Evolutionary conservation across 2,329 filamentous ascomycete species (phyloP).

Genomic region (Colletotrichum sp.): DNA sequence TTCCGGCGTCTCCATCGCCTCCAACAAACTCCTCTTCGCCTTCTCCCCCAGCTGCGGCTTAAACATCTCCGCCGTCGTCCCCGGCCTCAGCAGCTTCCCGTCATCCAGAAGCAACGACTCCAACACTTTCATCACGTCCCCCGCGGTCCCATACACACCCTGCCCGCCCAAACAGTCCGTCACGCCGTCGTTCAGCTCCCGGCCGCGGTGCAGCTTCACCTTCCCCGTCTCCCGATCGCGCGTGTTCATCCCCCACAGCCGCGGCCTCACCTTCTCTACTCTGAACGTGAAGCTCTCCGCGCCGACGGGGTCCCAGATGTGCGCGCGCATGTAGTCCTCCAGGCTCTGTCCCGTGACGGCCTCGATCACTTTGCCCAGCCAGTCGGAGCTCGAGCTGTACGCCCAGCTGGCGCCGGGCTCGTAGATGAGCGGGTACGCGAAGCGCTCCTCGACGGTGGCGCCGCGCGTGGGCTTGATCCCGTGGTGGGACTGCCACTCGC

Average conservation of each 20-base stretch:
- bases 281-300: conserved; percentile 15
- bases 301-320: conserved; percentile 39
- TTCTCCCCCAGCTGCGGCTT: conserved; percentile 44
- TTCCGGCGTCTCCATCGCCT: conserved; percentile 28
- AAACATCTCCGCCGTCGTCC: conserved; percentile 51
- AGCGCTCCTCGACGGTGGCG: conserved; percentile 45
- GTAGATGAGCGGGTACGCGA: conserved; percentile 48
- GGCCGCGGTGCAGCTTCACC: conserved; percentile 2
- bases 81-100: conserved; percentile 46
- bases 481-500: conserved; percentile 26
- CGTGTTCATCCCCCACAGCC: conserved; percentile 18
- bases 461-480: conserved; percentile 31
- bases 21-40: conserved; percentile 23
- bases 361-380: conserved; percentile 58
- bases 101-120: conserved; percentile 54
- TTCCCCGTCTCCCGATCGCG: conserved; percentile 18
- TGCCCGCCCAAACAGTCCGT: conserved; percentile 36
- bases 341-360: conserved; percentile 46
- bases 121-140: conserved; percentile 49
- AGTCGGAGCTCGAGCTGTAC: conserved; percentile 56
- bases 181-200: conserved; percentile 17
- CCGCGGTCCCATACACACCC: conserved; percentile 37
- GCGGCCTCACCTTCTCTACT: neutral
- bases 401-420: conserved; percentile 58
- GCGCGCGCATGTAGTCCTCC: conserved; percentile 46